Percentiles rank a stretch among this genome's conserved stretches.
Conservation (phyloP, 371 early-diverging fungal genomes). For the Apophysomyces elegans region DNA sequence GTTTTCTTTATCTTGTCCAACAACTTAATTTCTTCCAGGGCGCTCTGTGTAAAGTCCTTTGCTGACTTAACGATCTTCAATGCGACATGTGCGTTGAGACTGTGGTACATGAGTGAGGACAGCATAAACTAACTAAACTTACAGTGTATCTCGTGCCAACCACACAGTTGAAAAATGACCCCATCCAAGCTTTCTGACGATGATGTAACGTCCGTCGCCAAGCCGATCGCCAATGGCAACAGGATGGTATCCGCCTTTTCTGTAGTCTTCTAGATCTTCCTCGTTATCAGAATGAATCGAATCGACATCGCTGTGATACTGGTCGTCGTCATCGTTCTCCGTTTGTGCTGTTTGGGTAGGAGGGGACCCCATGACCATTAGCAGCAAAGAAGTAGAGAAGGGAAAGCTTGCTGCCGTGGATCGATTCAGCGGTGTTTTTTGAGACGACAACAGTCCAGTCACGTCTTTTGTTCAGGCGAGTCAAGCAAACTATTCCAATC, state of each 20-base stretch:
- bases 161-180: slow-evolving; percentile 98
- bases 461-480: no score
- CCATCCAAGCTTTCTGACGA: slow-evolving; percentile 95
- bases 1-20: slow-evolving; percentile 75
- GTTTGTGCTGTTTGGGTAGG: background rate
- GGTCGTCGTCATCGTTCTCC: slow-evolving; percentile 19
- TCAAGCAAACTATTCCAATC: no score
- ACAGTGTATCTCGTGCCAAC: slow-evolving; percentile 84
- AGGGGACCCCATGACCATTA: background rate
- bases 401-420: background rate
- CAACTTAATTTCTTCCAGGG: slow-evolving; percentile 94
- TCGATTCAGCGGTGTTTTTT: slow-evolving; percentile 1
- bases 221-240: slow-evolving; percentile 86
- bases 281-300: slow-evolving; percentile 70
- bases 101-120: background rate
- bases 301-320: slow-evolving; percentile 26
- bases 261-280: slow-evolving; percentile 90
- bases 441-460: background rate
- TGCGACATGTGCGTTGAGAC: slow-evolving; percentile 79
- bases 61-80: slow-evolving; percentile 97
- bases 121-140: slow-evolving; percentile 26
- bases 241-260: slow-evolving; percentile 94
- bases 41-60: slow-evolving; percentile 93
- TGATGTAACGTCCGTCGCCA: slow-evolving; percentile 77
- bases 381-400: background rate